Base-by-base conservation (phyloP, 2,329 filamentous ascomycete genomes). In the Alternaria infectoria region DNA sequence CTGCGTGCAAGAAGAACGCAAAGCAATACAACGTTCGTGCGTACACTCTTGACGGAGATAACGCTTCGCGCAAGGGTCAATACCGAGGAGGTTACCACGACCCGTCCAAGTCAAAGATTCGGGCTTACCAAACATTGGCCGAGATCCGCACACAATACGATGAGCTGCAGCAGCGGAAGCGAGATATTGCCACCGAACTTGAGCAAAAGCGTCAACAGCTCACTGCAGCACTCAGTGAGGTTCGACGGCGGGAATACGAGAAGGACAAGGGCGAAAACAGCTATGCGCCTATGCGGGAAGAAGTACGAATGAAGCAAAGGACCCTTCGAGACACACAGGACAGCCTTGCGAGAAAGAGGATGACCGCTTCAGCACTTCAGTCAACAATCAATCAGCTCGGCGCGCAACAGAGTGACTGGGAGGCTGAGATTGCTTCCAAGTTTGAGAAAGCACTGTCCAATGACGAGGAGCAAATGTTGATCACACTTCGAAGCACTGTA, bases 1-100 rank as follows among this genome's bases (percentile, higher is more conserved):
- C 92, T 52, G 88, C 97, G 62, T 96, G 94, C 51, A 89, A 91
- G 12, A 93, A 97, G 75, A 97, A 97, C 77, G 93, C 96, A 21
- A 89, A 95, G 74, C 97, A 92, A 72, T 95, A 98, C 74, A 92
- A 92, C 17, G 90, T 98, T 23, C 93, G 93, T 72, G 94, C 93
- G 32, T 97, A 99, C 69, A 99, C 96, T 0, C 91, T 93, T 4
- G 94, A 98, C 61, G 96, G 96, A 79, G 95, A 98, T 80, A 93
- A 93, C 30, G 94, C 93, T 2, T 96, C 97, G 81, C 97, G 96
- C 82, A 91, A 95, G 71, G 96, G 96, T 81, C 95, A 94, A 13
- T 89, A 99, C 83, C 97, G 93, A 52, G 96, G 96, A 84, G 96
- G 96, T 72, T 99, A 91, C 76, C 91, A 97, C 66, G 96, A 99